Conservation (phyloP, 1,284 basidiomycete genomes). For the Cutaneotrichosporon sp. region DNA sequence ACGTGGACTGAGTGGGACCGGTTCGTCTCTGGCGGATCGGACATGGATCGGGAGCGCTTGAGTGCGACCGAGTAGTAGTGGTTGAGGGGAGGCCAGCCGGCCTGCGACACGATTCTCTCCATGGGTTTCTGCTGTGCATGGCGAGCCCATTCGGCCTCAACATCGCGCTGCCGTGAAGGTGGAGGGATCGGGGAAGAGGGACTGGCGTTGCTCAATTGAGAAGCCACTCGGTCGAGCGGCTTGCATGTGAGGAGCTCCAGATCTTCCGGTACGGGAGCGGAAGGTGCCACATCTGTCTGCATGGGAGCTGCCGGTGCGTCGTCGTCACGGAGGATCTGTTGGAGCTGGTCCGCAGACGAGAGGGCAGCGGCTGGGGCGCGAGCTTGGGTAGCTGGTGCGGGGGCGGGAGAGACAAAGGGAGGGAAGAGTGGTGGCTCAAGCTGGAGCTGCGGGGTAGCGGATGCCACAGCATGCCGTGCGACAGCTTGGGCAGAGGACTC, state of each 20-base stretch:
- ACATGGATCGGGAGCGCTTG: constrained; percentile 26
- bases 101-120: constrained; percentile 26
- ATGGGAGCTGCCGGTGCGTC: not conserved
- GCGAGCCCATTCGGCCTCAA: constrained; percentile 17
- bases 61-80: constrained; percentile 14
- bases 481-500: constrained; percentile 24
- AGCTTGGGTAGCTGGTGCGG: constrained; percentile 5
- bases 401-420: constrained; percentile 26
- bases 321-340: constrained; percentile 20
- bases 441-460: constrained; percentile 1
- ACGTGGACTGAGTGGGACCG: constrained; percentile 17
- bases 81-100: constrained; percentile 6
- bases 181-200: not conserved
- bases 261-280: constrained; percentile 4
- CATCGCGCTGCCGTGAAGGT: not conserved
- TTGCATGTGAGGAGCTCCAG: constrained; percentile 22
- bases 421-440: constrained; percentile 23
- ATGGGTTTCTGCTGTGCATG: constrained; percentile 21
- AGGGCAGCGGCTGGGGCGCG: constrained; percentile 14
- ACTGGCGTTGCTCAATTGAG: constrained; percentile 2
- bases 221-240: constrained; percentile 24
- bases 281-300: not conserved
- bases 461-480: constrained; percentile 4
- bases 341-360: constrained; percentile 21
- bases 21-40: constrained; percentile 25